A percentile compares a stretch with the other conserved stretches of the same genome.
Evolutionary conservation across 495 filamentous ascomycete genomes (phyloP).

Genomic region (Penicillium simplicissimum): DNA sequence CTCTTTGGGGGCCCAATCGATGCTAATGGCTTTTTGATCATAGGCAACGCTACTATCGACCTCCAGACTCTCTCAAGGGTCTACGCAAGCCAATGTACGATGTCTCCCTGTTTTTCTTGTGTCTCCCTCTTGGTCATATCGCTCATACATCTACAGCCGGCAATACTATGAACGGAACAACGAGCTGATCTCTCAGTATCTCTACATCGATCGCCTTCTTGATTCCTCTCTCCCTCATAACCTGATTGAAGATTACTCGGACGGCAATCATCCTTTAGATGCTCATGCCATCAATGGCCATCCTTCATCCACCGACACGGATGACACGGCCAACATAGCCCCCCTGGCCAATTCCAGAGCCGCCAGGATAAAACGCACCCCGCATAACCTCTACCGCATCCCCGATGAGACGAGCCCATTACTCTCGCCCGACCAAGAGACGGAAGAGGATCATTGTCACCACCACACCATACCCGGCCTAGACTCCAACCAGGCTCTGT

Average conservation of each 20-base stretch:
- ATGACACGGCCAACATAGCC: conserved; percentile 14
- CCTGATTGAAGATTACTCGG: conserved; percentile 78
- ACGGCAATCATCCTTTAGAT: conserved; percentile 24
- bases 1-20: not conserved
- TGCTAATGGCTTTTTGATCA: not conserved
- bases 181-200: conserved; percentile 78
- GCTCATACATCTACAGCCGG: conserved; percentile 40
- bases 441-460: conserved; percentile 34
- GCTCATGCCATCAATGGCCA: conserved; percentile 17
- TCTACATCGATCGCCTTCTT: conserved; percentile 87
- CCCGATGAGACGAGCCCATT: conserved; percentile 71
- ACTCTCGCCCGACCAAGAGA: conserved; percentile 13
- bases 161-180: conserved; percentile 86
- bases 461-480: conserved; percentile 35
- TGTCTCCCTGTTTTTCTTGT: not conserved
- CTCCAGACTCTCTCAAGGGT: conserved; percentile 29
- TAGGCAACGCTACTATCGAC: conserved; percentile 40
- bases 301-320: not conserved
- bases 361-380: conserved; percentile 70
- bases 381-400: conserved; percentile 76
- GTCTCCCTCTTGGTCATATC: not conserved
- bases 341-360: conserved; percentile 8
- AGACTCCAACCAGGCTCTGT: conserved; percentile 49
- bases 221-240: conserved; percentile 85
- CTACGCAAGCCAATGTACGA: conserved; percentile 36